phyloP scores from a whole-genome alignment of 176 grass and related monocot species.

The Bromus sterilis region DNA sequence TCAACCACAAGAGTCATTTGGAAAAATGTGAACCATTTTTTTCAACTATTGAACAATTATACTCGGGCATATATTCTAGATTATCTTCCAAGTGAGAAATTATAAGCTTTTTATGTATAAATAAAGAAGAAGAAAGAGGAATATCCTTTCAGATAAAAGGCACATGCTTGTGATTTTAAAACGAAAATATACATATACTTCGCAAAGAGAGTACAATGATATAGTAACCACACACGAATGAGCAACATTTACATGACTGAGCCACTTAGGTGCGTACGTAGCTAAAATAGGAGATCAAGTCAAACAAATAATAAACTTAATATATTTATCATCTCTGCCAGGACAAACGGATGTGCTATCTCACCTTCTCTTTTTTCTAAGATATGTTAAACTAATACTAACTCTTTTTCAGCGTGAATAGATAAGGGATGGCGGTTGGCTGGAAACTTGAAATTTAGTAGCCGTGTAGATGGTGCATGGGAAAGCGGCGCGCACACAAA shows the following conservation, averaged over 20 bases:
- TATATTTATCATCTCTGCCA: background rate
- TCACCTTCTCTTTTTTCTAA: background rate
- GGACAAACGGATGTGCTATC: background rate
- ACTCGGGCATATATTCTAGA: too few species aligned
- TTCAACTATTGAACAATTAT: too few species aligned
- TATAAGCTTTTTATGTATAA: too few species aligned
- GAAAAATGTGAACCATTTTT: too few species aligned
- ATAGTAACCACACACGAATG: background rate
- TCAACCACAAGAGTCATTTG: too few species aligned
- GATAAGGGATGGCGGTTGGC: background rate
- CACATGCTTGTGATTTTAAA: too few species aligned
- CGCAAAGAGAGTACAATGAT: background rate
- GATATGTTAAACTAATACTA: background rate
- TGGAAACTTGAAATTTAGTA: background rate
- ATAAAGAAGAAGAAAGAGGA: too few species aligned
- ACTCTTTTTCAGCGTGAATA: background rate
- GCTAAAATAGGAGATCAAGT: background rate
- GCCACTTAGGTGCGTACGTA: background rate
- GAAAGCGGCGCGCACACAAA: constrained; percentile 4
- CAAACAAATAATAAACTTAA: background rate
- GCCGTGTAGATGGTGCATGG: constrained; percentile 9
- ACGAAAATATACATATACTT: too few species aligned
- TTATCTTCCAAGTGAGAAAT: too few species aligned
- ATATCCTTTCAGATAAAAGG: too few species aligned
- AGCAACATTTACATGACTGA: background rate